Evolutionary conservation across 169 alveolate species (phyloP).

Genomic region (Plasmodium ovale): DNA sequence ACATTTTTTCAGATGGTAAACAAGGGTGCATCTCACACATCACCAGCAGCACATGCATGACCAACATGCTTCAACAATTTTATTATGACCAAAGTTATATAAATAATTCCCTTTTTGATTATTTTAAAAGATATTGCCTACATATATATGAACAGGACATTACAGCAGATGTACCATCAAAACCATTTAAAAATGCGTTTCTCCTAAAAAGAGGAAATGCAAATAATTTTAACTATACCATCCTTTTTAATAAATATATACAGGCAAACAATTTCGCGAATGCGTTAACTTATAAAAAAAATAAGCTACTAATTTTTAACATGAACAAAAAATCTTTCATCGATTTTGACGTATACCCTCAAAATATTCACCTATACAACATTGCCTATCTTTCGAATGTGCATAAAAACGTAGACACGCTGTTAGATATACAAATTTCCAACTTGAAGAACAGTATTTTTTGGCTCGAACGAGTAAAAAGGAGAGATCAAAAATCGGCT

Average conservation of each 20-base stretch:
- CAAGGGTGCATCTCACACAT: not conserved
- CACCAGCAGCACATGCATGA: too few species aligned
- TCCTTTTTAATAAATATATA: slow-evolving; percentile 7
- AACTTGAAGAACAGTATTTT: slow-evolving; percentile 47
- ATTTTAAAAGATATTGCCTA: slow-evolving; percentile 60
- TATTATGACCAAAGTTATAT: slow-evolving; percentile 11
- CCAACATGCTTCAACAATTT: not conserved
- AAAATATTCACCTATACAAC: slow-evolving; percentile 62
- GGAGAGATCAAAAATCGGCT: not conserved
- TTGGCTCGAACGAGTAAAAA: slow-evolving; percentile 56
- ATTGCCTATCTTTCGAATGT: slow-evolving; percentile 65
- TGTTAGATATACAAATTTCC: slow-evolving; percentile 34
- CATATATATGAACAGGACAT: slow-evolving; percentile 11
- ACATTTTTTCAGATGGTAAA: slow-evolving; percentile 27
- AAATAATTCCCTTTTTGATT: slow-evolving; percentile 34
- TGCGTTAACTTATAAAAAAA: slow-evolving; percentile 21
- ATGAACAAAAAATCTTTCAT: slow-evolving; percentile 62
- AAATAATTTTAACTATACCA: slow-evolving; percentile 3
- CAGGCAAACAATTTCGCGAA: slow-evolving; percentile 27
- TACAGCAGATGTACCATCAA: not conserved
- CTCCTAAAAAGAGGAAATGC: slow-evolving; percentile 8
- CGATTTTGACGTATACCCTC: slow-evolving; percentile 72
- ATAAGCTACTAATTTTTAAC: slow-evolving; percentile 52
- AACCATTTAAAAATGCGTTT: slow-evolving; percentile 17
- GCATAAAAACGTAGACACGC: slow-evolving; percentile 12